phyloP scores from a whole-genome alignment of 129 eudicot species.

The Artemisia argyi region DNA sequence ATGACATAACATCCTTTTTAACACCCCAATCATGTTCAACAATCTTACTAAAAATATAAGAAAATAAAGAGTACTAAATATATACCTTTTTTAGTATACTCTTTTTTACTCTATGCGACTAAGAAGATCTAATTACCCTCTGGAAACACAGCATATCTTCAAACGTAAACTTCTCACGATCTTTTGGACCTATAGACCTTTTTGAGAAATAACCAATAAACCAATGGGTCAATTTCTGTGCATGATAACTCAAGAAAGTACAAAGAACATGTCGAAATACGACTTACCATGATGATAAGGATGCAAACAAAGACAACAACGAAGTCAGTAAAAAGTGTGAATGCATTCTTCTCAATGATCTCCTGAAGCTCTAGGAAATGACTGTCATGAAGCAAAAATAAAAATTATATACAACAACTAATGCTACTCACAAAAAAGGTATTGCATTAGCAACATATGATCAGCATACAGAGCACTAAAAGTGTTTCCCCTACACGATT shows the following conservation, averaged over 20 bases:
- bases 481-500: not conserved
- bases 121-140: too few relatives aligned
- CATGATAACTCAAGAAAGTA: too few relatives aligned
- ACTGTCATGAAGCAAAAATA: not conserved
- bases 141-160: too few relatives aligned
- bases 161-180: too few relatives aligned
- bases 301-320: slow-evolving; percentile 88
- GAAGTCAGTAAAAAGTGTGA: slow-evolving; percentile 84
- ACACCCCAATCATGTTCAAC: slow-evolving; percentile 12
- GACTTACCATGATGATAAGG: slow-evolving; percentile 81
- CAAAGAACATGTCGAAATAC: not conserved
- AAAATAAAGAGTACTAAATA: too few relatives aligned
- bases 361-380: slow-evolving; percentile 37
- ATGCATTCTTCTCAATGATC: slow-evolving; percentile 88
- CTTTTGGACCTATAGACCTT: too few relatives aligned
- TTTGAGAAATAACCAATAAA: too few relatives aligned
- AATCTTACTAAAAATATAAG: not conserved
- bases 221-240: too few relatives aligned
- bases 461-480: slow-evolving; percentile 2
- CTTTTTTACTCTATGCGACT: too few relatives aligned
- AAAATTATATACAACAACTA: not conserved
- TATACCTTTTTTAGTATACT: too few relatives aligned
- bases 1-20: slow-evolving; percentile 36
- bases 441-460: slow-evolving; percentile 9
- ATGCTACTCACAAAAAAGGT: not conserved